Percentiles rank a stretch among this genome's conserved stretches.
These are phyloP conservation scores for Udeniomyces megalosporus DNA, from an alignment of 768 basidiomycete genomes.

Conservation along the genomic window DNA sequence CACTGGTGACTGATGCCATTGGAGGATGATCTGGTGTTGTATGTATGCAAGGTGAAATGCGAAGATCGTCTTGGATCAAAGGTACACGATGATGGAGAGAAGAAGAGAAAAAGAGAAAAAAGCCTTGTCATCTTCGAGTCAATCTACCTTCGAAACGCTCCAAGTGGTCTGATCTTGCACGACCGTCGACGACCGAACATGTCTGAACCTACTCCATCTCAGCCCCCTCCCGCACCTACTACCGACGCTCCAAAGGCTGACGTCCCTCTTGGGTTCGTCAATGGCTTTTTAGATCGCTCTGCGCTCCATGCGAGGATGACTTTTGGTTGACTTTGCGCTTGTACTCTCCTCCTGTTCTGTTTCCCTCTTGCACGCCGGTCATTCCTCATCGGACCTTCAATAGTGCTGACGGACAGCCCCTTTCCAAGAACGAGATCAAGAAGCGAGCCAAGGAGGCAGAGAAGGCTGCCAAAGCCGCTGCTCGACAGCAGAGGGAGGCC, in stretches of 20 bases:
- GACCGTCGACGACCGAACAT: too few species aligned
- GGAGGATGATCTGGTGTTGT: too few species aligned
- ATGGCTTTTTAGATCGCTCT: too few species aligned
- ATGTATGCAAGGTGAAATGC: too few species aligned
- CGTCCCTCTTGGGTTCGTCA: conserved; percentile 10
- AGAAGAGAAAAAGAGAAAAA: too few species aligned
- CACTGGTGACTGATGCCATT: too few species aligned
- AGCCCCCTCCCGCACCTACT: background rate
- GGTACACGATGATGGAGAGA: too few species aligned
- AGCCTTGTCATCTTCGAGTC: too few species aligned
- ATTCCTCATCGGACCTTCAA: background rate
- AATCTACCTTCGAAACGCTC: too few species aligned
- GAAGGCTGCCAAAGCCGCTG: conserved; percentile 29
- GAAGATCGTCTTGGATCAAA: too few species aligned
- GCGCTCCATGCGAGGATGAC: background rate
- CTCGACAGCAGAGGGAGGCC: conserved; percentile 1
- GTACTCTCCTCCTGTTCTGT: background rate
- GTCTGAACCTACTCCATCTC: conserved; percentile 6
- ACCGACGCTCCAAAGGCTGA: background rate
- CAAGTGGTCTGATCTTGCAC: too few species aligned
- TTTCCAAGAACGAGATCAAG: conserved; percentile 77
- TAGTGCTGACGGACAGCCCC: conserved; percentile 30
- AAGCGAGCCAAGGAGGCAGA: conserved; percentile 78
- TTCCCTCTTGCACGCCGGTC: background rate
- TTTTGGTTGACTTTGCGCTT: background rate